Evolutionary conservation across 345 rosid species (phyloP), one percentile per base, ranked within the genome.

Genomic region (Durio zibethinus): DNA sequence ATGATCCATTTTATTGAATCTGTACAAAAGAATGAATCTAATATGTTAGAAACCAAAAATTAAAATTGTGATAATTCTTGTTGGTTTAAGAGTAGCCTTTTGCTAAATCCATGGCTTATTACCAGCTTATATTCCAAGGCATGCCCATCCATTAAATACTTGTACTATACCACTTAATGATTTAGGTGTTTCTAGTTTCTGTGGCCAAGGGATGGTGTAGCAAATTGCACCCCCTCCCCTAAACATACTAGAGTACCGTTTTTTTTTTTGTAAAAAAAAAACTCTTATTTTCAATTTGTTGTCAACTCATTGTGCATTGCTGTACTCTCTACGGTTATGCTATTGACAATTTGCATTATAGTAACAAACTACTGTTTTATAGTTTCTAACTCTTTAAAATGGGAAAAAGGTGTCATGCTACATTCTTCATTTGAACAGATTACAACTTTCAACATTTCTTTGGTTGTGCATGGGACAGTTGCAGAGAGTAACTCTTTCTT

Each of bases 381-480:
- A 10, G 73, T 38, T 40, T 50, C 16, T 60, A 20, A 50, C 10
- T 59, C 10, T 20, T 21, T 9, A 15, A 76, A 43, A 47, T 29
- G 35, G 48, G 16, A 60, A 31, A n/a, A 40, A 33, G 76, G 45
- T 20, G 40, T 20, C 2, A 35, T 14, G 31, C 0, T 52, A 16
- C 1, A 16, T 48, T 27, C 56, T 7, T 68, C 15, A 6, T 12
- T 70, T 48, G 40, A 72, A 50, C 74, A 71, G 74, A 71, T 71
- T 54, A 72, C 63, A 54, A 72, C 63, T 53, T 52, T 72, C 64
- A 53, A 72, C 64, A 72, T 52, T 54, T 72, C 76, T 21, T 70
- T 90, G 87, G 94, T 93, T 42, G 97, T 90, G 84, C 98, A 82
- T 76, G 98, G 99, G 72, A 91, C 98, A 70, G 79, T 93, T 61